Conservation (phyloP, 176 grass and related monocot genomes). For the Hordeum vulgare region MorexV3_pseudomolecules_assembly NC_058518.1:49841285-49841784, state of each 20-base stretch:
- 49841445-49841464: constrained; percentile 88
- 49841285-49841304: constrained; percentile 49
- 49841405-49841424: constrained; percentile 45
- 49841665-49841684: not conserved
- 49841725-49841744: not conserved
- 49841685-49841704: not conserved
- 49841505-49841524: not conserved
- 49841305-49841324: constrained; percentile 69
- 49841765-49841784: not conserved
- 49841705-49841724: not conserved
- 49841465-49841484: constrained; percentile 99
- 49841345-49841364: constrained; percentile 75
- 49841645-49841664: not conserved
- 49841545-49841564: not conserved
- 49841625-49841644: not conserved
- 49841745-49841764: not conserved
- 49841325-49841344: constrained; percentile 77
- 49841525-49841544: not conserved
- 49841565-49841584: not conserved
- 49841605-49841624: not conserved
- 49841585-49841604: not conserved
- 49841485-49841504: constrained; percentile 12
- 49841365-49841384: constrained; percentile 90
- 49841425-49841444: constrained; percentile 60
- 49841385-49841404: constrained; percentile 84